Evolutionary conservation across 1,139 yeast genomes (phyloP), one percentile per base, ranked within the genome.

Genomic region (Pichia sp.): DNA sequence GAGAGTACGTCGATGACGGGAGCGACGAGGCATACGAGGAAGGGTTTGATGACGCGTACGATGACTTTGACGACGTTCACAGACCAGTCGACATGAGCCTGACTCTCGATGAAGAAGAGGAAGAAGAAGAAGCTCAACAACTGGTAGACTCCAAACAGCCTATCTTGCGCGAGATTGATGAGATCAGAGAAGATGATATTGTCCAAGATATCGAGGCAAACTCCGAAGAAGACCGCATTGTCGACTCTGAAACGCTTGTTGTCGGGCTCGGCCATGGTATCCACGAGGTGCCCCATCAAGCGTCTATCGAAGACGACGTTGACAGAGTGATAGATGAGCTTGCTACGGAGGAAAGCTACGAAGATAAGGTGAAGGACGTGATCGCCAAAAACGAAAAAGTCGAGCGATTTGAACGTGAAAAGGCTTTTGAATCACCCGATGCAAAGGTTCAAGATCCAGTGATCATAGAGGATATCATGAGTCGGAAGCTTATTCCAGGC

Each of bases 321-420:
- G 59, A 56, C 17, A 59, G 60, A 20, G 59, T 62, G 30, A 46
- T 60, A 30, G 59, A 52, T 20, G 63, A 64, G 46, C 52, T 69
- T 49, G 71, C 61, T 48, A 57, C 62, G 42, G 69, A 66, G 49
- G 65, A 63, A 42, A 54, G 65, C 27, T 63, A 67, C 57, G 62
- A 60, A 48, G 62, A 65, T 53, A 59, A 63, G 27, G 49, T 60
- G 36, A 59, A 59, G 48, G 59, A 62, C 41, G 64, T 66, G 43
- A 63, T 66, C 60, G 58, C 49, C 10, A 33, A 53, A 14, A 64
- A 62, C 51, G 68, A 64, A 51, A 49, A 59, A 48, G 5, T 59
- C 9, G 68, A 65, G 48, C 50, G 48, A 17, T 41, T 48, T 24
- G 61, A 64, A 53, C 60, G 66, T 50, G 62, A 60, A 55, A 54